Evolutionary conservation across 768 basidiomycete genomes (phyloP).

Genomic region (Rhodotorula diobovata): DNA sequence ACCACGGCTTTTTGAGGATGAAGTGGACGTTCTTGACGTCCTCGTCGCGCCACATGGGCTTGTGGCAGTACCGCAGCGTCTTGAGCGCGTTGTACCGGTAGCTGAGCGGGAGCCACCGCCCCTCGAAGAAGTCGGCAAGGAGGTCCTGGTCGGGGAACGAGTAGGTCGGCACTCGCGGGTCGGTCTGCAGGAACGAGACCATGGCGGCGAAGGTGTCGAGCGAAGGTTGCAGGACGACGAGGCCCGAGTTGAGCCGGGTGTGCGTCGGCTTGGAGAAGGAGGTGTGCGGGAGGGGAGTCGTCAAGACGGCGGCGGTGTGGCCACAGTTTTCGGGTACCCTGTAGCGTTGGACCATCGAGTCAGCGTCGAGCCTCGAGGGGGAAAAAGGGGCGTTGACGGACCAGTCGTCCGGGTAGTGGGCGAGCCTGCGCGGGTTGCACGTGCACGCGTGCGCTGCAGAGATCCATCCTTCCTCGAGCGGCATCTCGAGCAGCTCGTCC

Average conservation of each 20-base stretch:
- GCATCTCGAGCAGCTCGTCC: constrained; percentile 59
- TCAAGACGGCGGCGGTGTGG: constrained; percentile 55
- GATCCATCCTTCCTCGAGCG: constrained; percentile 64
- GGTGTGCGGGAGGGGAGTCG: constrained; percentile 52
- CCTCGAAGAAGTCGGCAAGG: constrained; percentile 70
- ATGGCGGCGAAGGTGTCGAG: constrained; percentile 56
- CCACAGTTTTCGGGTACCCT: constrained; percentile 94
- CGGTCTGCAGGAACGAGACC: constrained; percentile 57
- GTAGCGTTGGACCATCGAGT: background rate
- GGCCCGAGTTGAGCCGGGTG: constrained; percentile 80
- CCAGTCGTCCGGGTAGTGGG: constrained; percentile 90
- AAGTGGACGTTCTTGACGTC: constrained; percentile 84
- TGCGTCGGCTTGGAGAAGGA: constrained; percentile 64
- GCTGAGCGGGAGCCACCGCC: constrained; percentile 66
- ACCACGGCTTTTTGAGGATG: constrained; percentile 82
- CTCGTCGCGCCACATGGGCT: constrained; percentile 72
- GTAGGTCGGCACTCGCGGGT: constrained; percentile 57
- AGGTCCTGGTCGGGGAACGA: constrained; percentile 92
- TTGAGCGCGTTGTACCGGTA: constrained; percentile 93
- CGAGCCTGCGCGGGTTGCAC: constrained; percentile 80
- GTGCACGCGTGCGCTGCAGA: constrained; percentile 86
- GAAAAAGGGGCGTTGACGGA: constrained; percentile 37
- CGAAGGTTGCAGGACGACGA: constrained; percentile 79
- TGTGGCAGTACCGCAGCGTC: constrained; percentile 66
- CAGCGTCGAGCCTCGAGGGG: background rate